A percentile compares a stretch with the other conserved stretches of the same genome.
These are phyloP conservation scores for Hibiscus tridactylites DNA, from an alignment of 345 rosid genomes.

Conservation along the genomic window DNA sequence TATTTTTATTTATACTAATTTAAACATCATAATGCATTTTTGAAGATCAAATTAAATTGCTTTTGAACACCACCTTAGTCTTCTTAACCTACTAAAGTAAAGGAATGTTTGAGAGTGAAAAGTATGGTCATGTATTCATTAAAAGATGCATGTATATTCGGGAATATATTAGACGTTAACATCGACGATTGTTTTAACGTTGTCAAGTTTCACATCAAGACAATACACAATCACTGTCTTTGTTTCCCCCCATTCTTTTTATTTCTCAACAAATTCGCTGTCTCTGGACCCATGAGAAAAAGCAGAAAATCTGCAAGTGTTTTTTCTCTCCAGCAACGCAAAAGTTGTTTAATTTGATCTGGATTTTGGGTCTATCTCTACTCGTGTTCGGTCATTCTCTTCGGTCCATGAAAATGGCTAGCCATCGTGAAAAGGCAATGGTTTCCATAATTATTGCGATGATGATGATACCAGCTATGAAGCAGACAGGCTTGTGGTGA, in stretches of 20 bases:
- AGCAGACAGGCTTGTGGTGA: not conserved
- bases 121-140: too few species aligned
- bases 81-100: too few species aligned
- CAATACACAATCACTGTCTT: not conserved
- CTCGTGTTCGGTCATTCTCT: not conserved
- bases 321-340: too few species aligned
- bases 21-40: too few species aligned
- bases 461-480: not conserved
- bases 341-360: not conserved
- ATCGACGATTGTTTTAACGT: not conserved
- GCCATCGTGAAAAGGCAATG: not conserved
- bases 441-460: not conserved
- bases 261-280: not conserved
- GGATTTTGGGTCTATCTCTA: not conserved
- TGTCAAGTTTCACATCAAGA: not conserved
- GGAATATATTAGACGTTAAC: not conserved
- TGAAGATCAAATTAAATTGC: too few species aligned
- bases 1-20: too few species aligned
- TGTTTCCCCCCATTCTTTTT: not conserved
- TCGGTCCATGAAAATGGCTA: not conserved
- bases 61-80: too few species aligned
- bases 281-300: not conserved
- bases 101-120: too few species aligned
- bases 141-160: too few species aligned
- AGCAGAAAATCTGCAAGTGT: not conserved